Evolutionary conservation across 345 rosid genomes (phyloP).

Genomic region (Gynandropsis gynandra): DNA sequence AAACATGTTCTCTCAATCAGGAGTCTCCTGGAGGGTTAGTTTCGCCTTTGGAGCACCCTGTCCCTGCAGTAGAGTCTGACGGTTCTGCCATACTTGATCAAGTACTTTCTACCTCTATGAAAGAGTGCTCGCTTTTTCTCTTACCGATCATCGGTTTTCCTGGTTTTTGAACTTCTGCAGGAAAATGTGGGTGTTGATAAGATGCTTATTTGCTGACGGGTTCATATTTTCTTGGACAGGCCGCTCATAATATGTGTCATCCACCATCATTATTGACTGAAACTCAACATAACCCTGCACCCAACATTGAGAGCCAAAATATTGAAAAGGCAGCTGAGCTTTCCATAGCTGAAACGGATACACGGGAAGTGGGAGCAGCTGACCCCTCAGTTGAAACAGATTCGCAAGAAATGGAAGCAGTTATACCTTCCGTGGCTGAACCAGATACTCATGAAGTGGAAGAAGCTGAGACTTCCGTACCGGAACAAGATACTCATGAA

Average conservation of each 20-base stretch:
- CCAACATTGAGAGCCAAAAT: too few species aligned
- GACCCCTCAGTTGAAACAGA: too few species aligned
- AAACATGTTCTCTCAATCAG: neutral
- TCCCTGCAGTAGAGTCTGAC: slow-evolving; percentile 5
- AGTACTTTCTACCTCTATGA: slow-evolving; percentile 12
- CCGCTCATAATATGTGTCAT: slow-evolving; percentile 13
- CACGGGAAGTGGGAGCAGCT: too few species aligned
- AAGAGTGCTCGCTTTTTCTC: neutral
- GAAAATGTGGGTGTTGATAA: slow-evolving; percentile 11
- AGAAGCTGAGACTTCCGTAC: too few species aligned
- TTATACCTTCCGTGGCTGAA: too few species aligned
- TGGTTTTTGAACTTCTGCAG: slow-evolving; percentile 3
- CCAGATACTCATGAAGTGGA: too few species aligned
- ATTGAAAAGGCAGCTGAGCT: too few species aligned
- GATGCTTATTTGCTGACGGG: slow-evolving; percentile 1
- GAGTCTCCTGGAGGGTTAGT: slow-evolving; percentile 13
- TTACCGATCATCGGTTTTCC: slow-evolving; percentile 1
- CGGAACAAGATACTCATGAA: too few species aligned
- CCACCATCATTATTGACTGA: slow-evolving; percentile 14
- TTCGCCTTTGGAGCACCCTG: slow-evolving; percentile 3
- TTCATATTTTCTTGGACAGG: slow-evolving; percentile 7
- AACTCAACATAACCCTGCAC: slow-evolving; percentile 11
- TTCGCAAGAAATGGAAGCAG: too few species aligned
- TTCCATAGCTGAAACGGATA: too few species aligned
- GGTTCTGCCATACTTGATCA: slow-evolving; percentile 11